Percentiles rank a stretch among this genome's conserved stretches.
Evolutionary conservation across 108 stramenopile genomes (phyloP).

Genomic region (Pseudonitzschia multiseries): DNA sequence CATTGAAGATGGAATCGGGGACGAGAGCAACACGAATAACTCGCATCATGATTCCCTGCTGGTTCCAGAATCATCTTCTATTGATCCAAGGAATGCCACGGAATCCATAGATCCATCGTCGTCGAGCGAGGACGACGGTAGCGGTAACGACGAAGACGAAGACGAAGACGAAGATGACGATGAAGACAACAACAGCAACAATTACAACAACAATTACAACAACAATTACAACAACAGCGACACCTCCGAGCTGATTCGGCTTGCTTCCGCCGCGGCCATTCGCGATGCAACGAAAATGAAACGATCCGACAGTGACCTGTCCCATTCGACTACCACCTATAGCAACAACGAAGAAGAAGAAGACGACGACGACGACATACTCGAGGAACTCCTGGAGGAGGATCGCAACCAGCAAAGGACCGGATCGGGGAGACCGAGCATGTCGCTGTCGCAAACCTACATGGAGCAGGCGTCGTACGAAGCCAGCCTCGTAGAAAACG

Average conservation of each 20-base stretch:
- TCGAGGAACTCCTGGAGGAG: constrained; percentile 1
- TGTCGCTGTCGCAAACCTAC: not conserved
- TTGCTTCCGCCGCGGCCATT: constrained; percentile 28
- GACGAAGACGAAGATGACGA: not conserved
- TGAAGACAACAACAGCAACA: not conserved
- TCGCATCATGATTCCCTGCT: no score
- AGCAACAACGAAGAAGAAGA: not conserved
- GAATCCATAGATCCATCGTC: no score
- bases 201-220: not conserved
- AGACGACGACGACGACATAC: not conserved
- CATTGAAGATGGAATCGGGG: no score
- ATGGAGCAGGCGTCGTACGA: constrained; percentile 42
- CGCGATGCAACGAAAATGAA: constrained; percentile 26
- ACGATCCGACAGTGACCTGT: constrained; percentile 33
- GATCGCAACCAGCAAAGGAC: not conserved
- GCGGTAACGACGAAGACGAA: no score
- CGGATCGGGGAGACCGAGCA: no score
- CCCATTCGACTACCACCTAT: constrained; percentile 11
- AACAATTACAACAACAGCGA: constrained; percentile 11
- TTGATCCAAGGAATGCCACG: no score
- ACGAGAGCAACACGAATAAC: no score
- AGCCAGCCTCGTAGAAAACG: not conserved
- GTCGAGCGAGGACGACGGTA: not conserved
- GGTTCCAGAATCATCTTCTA: no score
- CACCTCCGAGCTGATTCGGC: constrained; percentile 19